phyloP scores from a whole-genome alignment of 805 yeast species.

The Ogataea thermomethanolica region DNA sequence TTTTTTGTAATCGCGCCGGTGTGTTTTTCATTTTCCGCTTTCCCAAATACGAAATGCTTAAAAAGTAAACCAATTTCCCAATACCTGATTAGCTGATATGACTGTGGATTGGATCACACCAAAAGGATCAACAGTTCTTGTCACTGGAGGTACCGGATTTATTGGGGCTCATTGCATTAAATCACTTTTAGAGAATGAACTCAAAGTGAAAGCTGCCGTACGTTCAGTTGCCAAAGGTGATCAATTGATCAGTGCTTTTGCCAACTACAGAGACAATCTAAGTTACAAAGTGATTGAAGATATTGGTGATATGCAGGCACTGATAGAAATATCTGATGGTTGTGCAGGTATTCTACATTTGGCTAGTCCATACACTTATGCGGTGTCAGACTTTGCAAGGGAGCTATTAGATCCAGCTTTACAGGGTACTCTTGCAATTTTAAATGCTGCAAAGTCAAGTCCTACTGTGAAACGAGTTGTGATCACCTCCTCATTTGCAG shows the following conservation, averaged over 20 bases:
- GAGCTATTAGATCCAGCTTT: slow-evolving; percentile 56
- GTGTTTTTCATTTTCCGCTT: not conserved
- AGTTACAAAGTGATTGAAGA: slow-evolving; percentile 46
- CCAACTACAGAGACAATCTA: slow-evolving; percentile 31
- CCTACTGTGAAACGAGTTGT: slow-evolving; percentile 46
- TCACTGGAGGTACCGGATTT: slow-evolving; percentile 50
- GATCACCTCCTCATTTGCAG: slow-evolving; percentile 50
- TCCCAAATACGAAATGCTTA: not conserved
- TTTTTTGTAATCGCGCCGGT: not conserved
- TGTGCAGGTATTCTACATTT: slow-evolving; percentile 55
- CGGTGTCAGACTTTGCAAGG: slow-evolving; percentile 40
- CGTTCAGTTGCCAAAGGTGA: slow-evolving; percentile 32
- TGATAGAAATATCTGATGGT: slow-evolving; percentile 45
- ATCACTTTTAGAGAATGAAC: slow-evolving; percentile 36
- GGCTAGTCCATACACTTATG: slow-evolving; percentile 56
- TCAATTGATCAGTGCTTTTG: slow-evolving; percentile 15
- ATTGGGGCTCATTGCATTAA: slow-evolving; percentile 41
- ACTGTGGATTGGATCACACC: not conserved
- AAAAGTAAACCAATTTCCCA: not conserved
- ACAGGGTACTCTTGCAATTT: slow-evolving; percentile 50
- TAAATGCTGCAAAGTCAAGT: slow-evolving; percentile 43
- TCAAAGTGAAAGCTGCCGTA: slow-evolving; percentile 44
- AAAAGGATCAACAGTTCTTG: slow-evolving; percentile 26
- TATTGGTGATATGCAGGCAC: slow-evolving; percentile 39
- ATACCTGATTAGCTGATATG: not conserved